Evolutionary conservation across 1,139 yeast genomes (phyloP).

Genomic region (Protomyces pachydermus): DNA sequence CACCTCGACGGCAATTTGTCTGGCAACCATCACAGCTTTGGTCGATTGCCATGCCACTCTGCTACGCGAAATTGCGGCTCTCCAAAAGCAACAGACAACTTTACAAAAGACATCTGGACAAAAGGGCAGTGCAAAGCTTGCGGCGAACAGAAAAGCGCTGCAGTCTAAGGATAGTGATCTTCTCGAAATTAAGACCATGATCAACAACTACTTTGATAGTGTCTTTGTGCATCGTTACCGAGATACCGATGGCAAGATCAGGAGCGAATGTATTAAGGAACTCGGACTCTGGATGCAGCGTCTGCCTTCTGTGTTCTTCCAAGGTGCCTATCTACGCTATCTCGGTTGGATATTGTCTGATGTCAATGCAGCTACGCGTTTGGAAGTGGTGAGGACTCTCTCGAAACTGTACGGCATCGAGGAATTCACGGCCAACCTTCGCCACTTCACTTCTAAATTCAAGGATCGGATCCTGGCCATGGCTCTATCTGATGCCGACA

Average conservation of each 20-base stretch:
- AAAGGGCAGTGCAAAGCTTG: slow-evolving; percentile 42
- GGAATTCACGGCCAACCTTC: slow-evolving; percentile 47
- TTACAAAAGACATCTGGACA: slow-evolving; percentile 39
- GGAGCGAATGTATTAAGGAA: slow-evolving; percentile 61
- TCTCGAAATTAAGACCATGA: slow-evolving; percentile 50
- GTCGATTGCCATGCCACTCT: slow-evolving; percentile 51
- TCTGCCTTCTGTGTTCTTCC: slow-evolving; percentile 67
- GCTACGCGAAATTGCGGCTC: slow-evolving; percentile 40
- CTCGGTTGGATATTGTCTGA: slow-evolving; percentile 84
- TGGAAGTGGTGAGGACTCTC: slow-evolving; percentile 58
- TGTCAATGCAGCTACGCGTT: slow-evolving; percentile 54
- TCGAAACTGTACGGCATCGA: slow-evolving; percentile 47
- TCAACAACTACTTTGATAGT: slow-evolving; percentile 49
- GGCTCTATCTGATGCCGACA: slow-evolving; percentile 51
- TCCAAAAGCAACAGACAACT: slow-evolving; percentile 38
- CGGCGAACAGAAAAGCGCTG: slow-evolving; percentile 48
- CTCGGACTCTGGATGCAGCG: slow-evolving; percentile 65
- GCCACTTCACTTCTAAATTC: slow-evolving; percentile 69
- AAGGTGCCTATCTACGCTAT: slow-evolving; percentile 64
- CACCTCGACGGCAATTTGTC: slow-evolving; percentile 57
- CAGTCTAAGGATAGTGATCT: slow-evolving; percentile 51
- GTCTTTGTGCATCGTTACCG: slow-evolving; percentile 73
- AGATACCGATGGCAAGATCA: slow-evolving; percentile 67
- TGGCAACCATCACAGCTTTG: slow-evolving; percentile 56
- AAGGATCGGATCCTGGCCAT: slow-evolving; percentile 62